Evolutionary conservation across 306 rosid genomes (phyloP).

Genomic region (Bauhinia variegata): DNA sequence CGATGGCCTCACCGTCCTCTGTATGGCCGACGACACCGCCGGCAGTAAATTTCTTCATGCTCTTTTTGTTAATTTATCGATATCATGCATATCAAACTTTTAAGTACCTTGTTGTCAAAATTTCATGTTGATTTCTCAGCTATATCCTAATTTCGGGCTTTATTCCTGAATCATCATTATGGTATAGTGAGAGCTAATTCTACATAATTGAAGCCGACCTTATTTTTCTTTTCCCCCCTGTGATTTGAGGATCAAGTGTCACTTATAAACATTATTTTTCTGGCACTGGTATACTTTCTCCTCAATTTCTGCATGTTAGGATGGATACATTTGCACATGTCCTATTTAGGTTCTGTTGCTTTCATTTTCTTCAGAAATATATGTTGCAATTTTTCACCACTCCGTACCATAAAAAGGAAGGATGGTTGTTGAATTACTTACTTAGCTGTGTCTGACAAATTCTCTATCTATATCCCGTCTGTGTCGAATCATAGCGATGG

Average conservation of each 20-base stretch:
- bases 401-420: no score
- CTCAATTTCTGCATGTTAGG: background rate
- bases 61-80: background rate
- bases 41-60: slow-evolving; percentile 55
- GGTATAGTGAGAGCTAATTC: background rate
- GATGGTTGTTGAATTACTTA: background rate
- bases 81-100: background rate
- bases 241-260: background rate
- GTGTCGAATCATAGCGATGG: background rate
- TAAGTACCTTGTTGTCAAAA: background rate
- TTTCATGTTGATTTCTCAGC: background rate
- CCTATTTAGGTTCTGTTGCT: background rate
- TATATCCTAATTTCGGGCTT: background rate
- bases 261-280: background rate
- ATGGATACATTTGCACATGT: background rate
- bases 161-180: background rate
- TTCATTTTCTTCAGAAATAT: background rate
- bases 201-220: background rate
- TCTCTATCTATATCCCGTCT: no score
- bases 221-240: background rate
- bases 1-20: slow-evolving; percentile 97
- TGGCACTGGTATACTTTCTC: background rate
- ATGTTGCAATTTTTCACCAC: background rate
- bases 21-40: slow-evolving; percentile 93
- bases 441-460: no score